phyloP scores from a whole-genome alignment of 257 asterid species.

The Perilla frutescens region DNA sequence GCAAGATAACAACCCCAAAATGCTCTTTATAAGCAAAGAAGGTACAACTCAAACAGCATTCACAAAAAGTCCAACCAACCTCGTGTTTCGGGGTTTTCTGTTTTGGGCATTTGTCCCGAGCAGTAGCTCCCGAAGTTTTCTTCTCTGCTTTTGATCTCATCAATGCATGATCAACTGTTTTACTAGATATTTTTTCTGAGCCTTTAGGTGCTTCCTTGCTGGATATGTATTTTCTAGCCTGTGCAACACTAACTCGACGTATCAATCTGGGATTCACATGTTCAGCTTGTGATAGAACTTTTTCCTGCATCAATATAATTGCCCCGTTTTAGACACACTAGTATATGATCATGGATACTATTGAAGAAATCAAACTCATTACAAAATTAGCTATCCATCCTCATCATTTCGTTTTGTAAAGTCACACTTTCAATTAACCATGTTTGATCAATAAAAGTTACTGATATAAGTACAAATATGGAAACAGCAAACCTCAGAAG shows the following conservation, averaged over 20 bases:
- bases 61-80: conserved; percentile 45
- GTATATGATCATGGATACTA: neutral
- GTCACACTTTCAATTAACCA: neutral
- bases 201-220: conserved; percentile 43
- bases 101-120: conserved; percentile 32
- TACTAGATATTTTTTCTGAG: conserved; percentile 38
- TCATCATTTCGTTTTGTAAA: too few species aligned
- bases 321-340: neutral
- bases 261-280: conserved; percentile 37
- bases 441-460: neutral
- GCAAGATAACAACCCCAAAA: too few species aligned
- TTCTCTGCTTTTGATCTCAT: conserved; percentile 44
- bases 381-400: neutral
- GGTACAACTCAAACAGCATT: neutral
- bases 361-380: neutral
- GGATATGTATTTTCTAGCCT: conserved; percentile 36
- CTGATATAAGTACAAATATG: neutral
- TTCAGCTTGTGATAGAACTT: conserved; percentile 41
- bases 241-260: conserved; percentile 40
- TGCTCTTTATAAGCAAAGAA: too few species aligned
- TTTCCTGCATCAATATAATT: conserved; percentile 46
- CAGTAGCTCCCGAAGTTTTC: conserved; percentile 34
- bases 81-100: conserved; percentile 41
- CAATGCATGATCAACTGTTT: conserved; percentile 37
- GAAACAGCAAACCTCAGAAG: conserved; percentile 47